phyloP scores from a whole-genome alignment of 129 eudicot species.

The Rutidosis leptorrhynchoides region DNA sequence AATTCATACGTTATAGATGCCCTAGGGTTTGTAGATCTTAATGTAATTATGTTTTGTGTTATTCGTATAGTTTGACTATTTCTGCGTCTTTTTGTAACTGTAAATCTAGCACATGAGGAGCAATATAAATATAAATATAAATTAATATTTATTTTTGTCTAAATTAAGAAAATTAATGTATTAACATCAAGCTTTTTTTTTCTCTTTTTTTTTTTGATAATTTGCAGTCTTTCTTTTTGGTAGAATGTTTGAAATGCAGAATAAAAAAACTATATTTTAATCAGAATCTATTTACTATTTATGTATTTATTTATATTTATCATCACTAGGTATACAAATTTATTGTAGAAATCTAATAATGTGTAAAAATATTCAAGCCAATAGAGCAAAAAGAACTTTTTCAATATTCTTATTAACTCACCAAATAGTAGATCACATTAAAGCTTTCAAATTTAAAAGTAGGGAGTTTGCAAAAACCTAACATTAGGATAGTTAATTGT shows the following conservation, averaged over 20 bases:
- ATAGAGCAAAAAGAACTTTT: neutral
- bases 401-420: neutral
- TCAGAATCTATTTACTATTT: neutral
- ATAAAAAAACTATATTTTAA: too few species aligned
- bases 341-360: neutral
- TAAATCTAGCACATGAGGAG: constrained; percentile 7
- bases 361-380: neutral
- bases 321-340: neutral
- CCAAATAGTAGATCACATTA: neutral
- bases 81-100: neutral
- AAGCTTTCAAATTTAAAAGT: neutral
- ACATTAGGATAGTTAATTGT: constrained; percentile 3
- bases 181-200: neutral
- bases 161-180: neutral
- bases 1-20: neutral
- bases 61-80: constrained; percentile 17
- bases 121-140: neutral
- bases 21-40: constrained; percentile 22
- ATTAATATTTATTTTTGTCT: neutral
- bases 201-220: too few species aligned
- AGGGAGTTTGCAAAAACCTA: neutral
- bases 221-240: neutral
- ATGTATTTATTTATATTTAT: neutral
- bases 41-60: neutral
- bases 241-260: neutral